A percentile compares a stretch with the other conserved stretches of the same genome.
Conservation (phyloP, 1,139 yeast species). For the Geotrichum cucujoidarum region DNA sequence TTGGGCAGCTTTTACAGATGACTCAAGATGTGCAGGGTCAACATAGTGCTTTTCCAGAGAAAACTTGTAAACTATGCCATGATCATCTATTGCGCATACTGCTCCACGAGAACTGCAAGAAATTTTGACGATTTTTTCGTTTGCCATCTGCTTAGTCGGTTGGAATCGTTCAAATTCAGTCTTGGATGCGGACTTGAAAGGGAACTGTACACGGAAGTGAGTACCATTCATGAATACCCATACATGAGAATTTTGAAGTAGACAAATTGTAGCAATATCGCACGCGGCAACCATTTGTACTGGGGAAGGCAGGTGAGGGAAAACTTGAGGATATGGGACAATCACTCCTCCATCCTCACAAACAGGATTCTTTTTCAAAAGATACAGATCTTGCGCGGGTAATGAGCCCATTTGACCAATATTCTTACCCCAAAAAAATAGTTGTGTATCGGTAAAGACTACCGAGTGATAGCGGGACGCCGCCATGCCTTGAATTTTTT, state of each 20-base stretch:
- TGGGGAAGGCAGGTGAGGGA: conserved; percentile 15
- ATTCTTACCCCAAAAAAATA: conserved; percentile 77
- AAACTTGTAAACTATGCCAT: conserved; percentile 35
- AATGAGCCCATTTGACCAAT: conserved; percentile 78
- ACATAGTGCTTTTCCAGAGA: conserved; percentile 20
- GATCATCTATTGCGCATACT: conserved; percentile 31
- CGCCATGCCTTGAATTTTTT: conserved; percentile 48
- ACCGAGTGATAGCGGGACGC: conserved; percentile 73
- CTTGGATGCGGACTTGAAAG: conserved; percentile 7
- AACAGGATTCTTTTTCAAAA: conserved; percentile 12
- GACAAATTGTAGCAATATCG: conserved; percentile 67
- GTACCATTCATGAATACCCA: conserved; percentile 58
- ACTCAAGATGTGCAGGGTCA: conserved; percentile 8
- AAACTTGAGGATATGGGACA: conserved; percentile 14
- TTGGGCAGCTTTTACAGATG: conserved; percentile 11
- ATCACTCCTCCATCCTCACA: conserved; percentile 24
- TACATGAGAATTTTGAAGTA: conserved; percentile 55
- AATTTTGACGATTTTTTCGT: conserved; percentile 24
- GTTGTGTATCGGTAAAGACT: conserved; percentile 49
- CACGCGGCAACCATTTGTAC: conserved; percentile 57
- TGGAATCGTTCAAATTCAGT: conserved; percentile 24
- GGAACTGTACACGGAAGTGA: conserved; percentile 37
- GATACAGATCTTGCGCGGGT: conserved; percentile 19
- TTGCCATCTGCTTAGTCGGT: conserved; percentile 15
- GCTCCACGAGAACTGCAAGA: conserved; percentile 27